Evolutionary conservation across 75 land plant species (phyloP), one percentile per base, ranked within the genome.

Genomic region (Gnetum montanum): DNA sequence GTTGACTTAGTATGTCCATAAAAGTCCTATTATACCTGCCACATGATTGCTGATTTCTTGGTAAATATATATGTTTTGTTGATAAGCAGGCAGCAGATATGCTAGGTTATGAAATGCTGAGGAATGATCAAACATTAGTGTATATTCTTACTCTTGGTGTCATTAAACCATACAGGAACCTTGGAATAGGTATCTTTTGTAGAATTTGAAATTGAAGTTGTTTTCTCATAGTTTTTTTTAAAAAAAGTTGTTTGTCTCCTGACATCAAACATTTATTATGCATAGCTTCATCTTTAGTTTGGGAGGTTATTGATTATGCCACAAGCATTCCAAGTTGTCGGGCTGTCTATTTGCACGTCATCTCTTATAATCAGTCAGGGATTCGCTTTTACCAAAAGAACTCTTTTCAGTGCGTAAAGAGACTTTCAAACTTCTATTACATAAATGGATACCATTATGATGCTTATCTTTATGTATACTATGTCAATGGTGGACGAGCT

Each of bases 111-210:
- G 82, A 85, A 26, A 59, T 84, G 3, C 53, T 75, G 38, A 72
- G 53, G 43, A 43, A 74, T 46, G 97, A 84, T 65, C 70, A 71
- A 34, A 61, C 76, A 23, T 66, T 95, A 33, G 77, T 95, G n/a
- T 95, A 95, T 69, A 95, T 95, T 31, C 67, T 95, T 31, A 95
- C 99, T 31, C 74, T 95, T 67, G 99, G 99, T 54, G 99, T 95
- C 11, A 78, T 75, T 22, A 72, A 84, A 46, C 61, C 69, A 13
- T 91, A 95, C 46, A 74, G 97, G 31, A 90, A 86, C 40, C 69
- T 67, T 47, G 99, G 99, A 43, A 86, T 95, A 69, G 99, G 99
- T 86, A 56, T 15, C 58, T 54, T 8, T 22, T 6, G 0, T 62
- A 13, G 24, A 35, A n/a, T 31, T 49, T 23, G 10, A 22, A 33